Conservation (phyloP, 2,329 filamentous ascomycete genomes). For the Pyricularia grisea region DNA sequence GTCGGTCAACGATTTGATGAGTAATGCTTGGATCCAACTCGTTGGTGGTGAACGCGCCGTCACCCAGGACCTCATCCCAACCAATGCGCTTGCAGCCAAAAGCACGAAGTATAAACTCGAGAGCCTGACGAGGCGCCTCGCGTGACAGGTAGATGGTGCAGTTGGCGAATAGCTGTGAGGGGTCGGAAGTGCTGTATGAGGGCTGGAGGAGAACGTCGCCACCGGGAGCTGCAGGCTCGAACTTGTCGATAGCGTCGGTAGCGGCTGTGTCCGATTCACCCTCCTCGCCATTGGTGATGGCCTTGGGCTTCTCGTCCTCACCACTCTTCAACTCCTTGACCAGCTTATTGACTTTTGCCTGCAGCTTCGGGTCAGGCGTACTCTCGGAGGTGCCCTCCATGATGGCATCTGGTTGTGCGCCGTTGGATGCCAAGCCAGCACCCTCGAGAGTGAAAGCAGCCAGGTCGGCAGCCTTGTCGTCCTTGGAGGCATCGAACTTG, state of each 20-base stretch:
- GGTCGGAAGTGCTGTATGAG: slow-evolving; percentile 50
- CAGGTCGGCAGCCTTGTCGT: slow-evolving; percentile 83
- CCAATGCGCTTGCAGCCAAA: slow-evolving; percentile 95
- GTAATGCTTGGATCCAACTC: slow-evolving; percentile 85
- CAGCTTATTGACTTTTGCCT: slow-evolving; percentile 59
- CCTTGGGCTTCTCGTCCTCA: slow-evolving; percentile 27
- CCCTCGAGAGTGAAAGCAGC: slow-evolving; percentile 86
- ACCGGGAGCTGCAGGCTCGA: slow-evolving; percentile 73
- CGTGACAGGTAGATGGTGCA: slow-evolving; percentile 90
- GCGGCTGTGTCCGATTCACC: slow-evolving; percentile 33
- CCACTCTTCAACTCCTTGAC: slow-evolving; percentile 55
- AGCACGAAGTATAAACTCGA: slow-evolving; percentile 87
- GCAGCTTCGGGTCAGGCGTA: slow-evolving; percentile 51
- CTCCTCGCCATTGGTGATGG: slow-evolving; percentile 20
- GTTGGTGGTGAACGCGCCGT: slow-evolving; percentile 84
- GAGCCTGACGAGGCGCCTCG: slow-evolving; percentile 79
- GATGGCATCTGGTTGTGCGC: slow-evolving; percentile 35
- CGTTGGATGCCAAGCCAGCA: slow-evolving; percentile 42
- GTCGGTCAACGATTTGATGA: slow-evolving; percentile 91
- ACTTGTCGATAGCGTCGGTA: slow-evolving; percentile 73
- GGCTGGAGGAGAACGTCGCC: slow-evolving; percentile 85
- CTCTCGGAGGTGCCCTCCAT: slow-evolving; percentile 26
- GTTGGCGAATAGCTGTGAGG: slow-evolving; percentile 71
- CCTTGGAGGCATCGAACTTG: slow-evolving; percentile 79
- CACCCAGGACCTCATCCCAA: slow-evolving; percentile 86